phyloP scores from a whole-genome alignment of 805 yeast genomes.

The Scheffersomyces stipitis region DNA sequence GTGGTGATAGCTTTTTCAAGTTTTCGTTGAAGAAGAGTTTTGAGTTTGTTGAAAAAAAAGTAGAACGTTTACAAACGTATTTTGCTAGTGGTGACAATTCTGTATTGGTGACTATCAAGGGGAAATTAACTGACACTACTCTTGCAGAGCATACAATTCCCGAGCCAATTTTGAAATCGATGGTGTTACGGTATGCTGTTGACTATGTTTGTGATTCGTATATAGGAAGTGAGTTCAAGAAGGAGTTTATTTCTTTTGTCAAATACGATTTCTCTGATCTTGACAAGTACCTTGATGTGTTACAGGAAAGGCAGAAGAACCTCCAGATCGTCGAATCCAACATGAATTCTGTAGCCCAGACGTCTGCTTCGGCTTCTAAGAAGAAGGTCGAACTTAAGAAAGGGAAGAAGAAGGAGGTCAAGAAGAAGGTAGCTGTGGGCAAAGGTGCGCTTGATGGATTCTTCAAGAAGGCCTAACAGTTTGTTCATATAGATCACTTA shows the following conservation, averaged over 20 bases:
- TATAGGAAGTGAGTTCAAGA: slow-evolving; percentile 28
- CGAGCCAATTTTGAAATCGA: slow-evolving; percentile 30
- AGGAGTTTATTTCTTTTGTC: slow-evolving; percentile 14
- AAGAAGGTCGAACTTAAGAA: slow-evolving; percentile 13
- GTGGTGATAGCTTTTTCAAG: slow-evolving; percentile 38
- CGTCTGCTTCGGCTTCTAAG: slow-evolving; percentile 21
- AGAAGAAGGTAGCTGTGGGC: slow-evolving; percentile 49
- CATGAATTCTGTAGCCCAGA: slow-evolving; percentile 19
- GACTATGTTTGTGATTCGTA: slow-evolving; percentile 48
- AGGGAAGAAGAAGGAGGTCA: slow-evolving; percentile 15
- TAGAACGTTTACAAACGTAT: slow-evolving; percentile 27
- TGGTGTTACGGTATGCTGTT: slow-evolving; percentile 42
- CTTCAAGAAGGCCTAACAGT: slow-evolving; percentile 45
- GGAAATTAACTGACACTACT: slow-evolving; percentile 10
- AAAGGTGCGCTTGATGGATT: slow-evolving; percentile 72
- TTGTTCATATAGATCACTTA: not conserved
- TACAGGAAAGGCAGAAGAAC: slow-evolving; percentile 19
- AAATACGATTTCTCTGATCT: slow-evolving; percentile 21
- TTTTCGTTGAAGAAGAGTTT: slow-evolving; percentile 40
- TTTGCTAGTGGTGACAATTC: slow-evolving; percentile 22
- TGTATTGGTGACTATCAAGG: slow-evolving; percentile 16
- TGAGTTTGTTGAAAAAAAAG: slow-evolving; percentile 37
- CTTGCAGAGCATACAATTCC: slow-evolving; percentile 24
- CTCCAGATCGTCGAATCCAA: slow-evolving; percentile 24
- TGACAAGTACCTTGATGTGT: slow-evolving; percentile 13